These are phyloP conservation scores for Phytophthora nicotianae DNA, from an alignment of 352 stramenopile species.

Conservation along the genomic window DNA sequence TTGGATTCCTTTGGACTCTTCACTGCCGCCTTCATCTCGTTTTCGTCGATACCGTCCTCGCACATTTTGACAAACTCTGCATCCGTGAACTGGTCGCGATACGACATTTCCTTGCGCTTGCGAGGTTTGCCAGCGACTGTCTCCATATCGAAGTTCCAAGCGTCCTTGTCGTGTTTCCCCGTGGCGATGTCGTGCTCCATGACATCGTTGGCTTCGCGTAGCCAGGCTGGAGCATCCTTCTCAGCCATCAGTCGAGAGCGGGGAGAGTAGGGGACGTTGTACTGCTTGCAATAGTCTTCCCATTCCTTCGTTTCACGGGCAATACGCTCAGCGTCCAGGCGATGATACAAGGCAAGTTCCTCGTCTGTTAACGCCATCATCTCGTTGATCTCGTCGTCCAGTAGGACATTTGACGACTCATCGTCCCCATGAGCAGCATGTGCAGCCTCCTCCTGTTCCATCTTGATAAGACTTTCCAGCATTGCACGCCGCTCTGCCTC, in stretches of 20 bases:
- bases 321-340: constrained; percentile 68
- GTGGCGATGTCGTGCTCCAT: constrained; percentile 62
- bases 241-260: constrained; percentile 72
- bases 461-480: constrained; percentile 89
- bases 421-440: constrained; percentile 68
- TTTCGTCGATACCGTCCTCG: constrained; percentile 77
- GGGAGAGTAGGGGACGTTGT: constrained; percentile 43
- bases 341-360: constrained; percentile 81
- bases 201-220: constrained; percentile 70
- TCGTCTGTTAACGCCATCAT: constrained; percentile 91
- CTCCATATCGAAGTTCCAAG: constrained; percentile 69
- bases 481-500: constrained; percentile 85
- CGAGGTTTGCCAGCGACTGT: constrained; percentile 50
- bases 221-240: constrained; percentile 71
- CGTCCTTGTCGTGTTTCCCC: constrained; percentile 61
- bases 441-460: constrained; percentile 86
- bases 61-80: constrained; percentile 90
- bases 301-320: constrained; percentile 70
- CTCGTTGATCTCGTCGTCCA: constrained; percentile 89
- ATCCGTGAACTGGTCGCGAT: constrained; percentile 86
- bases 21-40: constrained; percentile 29
- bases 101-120: constrained; percentile 87
- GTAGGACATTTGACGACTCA: constrained; percentile 63
- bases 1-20: constrained; percentile 28
- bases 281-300: constrained; percentile 69